Evolutionary conservation across 2,329 filamentous ascomycete species (phyloP).

Genomic region (Clonostachys byssicola): DNA sequence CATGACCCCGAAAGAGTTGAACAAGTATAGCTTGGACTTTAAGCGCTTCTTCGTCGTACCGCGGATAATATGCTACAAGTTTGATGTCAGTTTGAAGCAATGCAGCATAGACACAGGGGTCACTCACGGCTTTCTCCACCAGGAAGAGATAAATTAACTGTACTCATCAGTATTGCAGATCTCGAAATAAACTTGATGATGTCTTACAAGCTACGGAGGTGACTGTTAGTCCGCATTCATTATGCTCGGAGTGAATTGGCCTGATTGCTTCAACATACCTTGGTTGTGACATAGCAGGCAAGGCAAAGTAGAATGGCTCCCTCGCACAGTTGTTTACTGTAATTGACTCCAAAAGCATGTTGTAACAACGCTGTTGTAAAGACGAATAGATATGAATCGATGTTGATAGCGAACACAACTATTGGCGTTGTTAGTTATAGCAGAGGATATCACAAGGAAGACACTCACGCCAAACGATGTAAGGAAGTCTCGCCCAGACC

Average conservation of each 20-base stretch:
- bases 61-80: slow-evolving; percentile 49
- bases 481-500: slow-evolving; percentile 32
- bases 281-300: slow-evolving; percentile 58
- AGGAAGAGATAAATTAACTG: slow-evolving; percentile 60
- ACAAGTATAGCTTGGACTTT: slow-evolving; percentile 53
- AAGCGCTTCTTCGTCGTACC: slow-evolving; percentile 44
- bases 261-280: slow-evolving; percentile 32
- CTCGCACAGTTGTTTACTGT: slow-evolving; percentile 44
- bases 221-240: too few relatives aligned
- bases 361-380: slow-evolving; percentile 52
- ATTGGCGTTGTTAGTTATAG: background rate
- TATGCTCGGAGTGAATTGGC: background rate
- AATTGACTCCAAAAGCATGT: slow-evolving; percentile 52
- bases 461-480: slow-evolving; percentile 36
- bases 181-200: too few relatives aligned
- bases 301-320: slow-evolving; percentile 57
- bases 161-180: too few relatives aligned
- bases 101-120: background rate
- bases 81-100: background rate
- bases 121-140: slow-evolving; percentile 56
- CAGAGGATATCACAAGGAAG: background rate
- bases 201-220: too few relatives aligned
- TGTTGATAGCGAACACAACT: slow-evolving; percentile 59
- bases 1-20: slow-evolving; percentile 56
- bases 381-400: slow-evolving; percentile 57